phyloP scores from a whole-genome alignment of 2,329 filamentous ascomycete species.

The Fusarium acutatum region DNA sequence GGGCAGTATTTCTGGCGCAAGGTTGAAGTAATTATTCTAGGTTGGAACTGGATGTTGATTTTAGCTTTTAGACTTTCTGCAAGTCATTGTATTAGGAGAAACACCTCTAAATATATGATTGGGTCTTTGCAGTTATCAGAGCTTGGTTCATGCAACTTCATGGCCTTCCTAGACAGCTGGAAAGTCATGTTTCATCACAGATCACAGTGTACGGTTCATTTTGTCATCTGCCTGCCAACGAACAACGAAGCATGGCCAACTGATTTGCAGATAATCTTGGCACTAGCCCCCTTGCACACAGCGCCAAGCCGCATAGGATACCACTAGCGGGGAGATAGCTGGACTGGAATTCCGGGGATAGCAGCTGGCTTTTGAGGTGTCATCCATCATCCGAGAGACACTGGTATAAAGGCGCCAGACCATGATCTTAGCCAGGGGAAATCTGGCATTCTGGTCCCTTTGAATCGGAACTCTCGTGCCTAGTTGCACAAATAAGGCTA shows the following conservation, averaged over 20 bases:
- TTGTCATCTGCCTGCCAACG: not conserved
- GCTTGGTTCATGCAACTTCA: rapidly evolving
- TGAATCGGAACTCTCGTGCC: not conserved
- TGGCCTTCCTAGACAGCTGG: not conserved
- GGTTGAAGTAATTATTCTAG: not conserved
- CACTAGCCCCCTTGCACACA: not conserved
- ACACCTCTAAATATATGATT: not conserved
- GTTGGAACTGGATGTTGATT: not conserved
- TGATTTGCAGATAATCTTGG: constrained; percentile 11
- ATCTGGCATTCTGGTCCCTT: not conserved
- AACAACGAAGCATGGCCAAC: not conserved
- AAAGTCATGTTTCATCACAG: not conserved
- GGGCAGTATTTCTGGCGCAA: constrained; percentile 12
- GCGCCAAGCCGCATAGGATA: not conserved
- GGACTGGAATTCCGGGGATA: not conserved
- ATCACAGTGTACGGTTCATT: not conserved
- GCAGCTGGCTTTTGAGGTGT: not conserved
- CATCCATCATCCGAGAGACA: not conserved
- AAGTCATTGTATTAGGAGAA: not conserved
- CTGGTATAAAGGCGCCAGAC: not conserved
- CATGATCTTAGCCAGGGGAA: not conserved
- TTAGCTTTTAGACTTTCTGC: not conserved
- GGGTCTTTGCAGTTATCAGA: not conserved
- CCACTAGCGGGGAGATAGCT: not conserved
- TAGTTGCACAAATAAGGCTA: constrained; percentile 21